Evolutionary conservation across 805 yeast genomes (phyloP).

Genomic region (Candida silvicultrix): DNA sequence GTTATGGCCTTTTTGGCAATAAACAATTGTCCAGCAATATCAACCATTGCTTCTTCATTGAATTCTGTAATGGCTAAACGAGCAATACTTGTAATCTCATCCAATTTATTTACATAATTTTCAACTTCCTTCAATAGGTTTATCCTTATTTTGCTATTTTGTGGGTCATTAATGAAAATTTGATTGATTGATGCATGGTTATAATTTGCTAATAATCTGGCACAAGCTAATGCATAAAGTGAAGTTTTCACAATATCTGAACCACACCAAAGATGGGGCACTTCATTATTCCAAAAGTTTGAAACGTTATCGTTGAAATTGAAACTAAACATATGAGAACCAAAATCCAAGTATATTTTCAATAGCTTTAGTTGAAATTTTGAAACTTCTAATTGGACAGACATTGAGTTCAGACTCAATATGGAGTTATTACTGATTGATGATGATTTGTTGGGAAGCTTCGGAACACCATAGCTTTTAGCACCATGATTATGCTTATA

Average conservation of each 20-base stretch:
- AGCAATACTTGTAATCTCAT: not conserved
- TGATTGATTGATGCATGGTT: slow-evolving; percentile 8
- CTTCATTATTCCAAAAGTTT: slow-evolving; percentile 11
- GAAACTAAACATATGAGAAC: slow-evolving; percentile 13
- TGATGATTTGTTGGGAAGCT: not conserved
- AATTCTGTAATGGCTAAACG: too few species aligned
- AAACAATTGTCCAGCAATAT: too few species aligned
- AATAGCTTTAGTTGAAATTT: slow-evolving; percentile 14
- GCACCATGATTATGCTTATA: too few species aligned
- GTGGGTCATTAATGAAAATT: slow-evolving; percentile 7
- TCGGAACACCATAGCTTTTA: too few species aligned
- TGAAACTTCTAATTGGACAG: slow-evolving; percentile 8
- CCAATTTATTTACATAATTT: slow-evolving; percentile 2
- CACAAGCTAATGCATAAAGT: slow-evolving; percentile 14
- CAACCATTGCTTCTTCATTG: too few species aligned
- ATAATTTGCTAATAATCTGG: slow-evolving; percentile 15
- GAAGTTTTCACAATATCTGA: slow-evolving; percentile 12
- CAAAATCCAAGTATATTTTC: slow-evolving; percentile 16
- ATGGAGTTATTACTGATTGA: not conserved
- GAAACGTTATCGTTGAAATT: slow-evolving; percentile 6
- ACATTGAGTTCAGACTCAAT: slow-evolving; percentile 13
- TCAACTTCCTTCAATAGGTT: slow-evolving; percentile 12
- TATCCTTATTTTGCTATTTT: slow-evolving; percentile 6
- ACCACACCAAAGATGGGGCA: slow-evolving; percentile 12
- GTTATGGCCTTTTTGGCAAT: too few species aligned